These are phyloP conservation scores for Schizochytrium sp. DNA, from an alignment of 108 stramenopile species.

Conservation along the genomic window DNA sequence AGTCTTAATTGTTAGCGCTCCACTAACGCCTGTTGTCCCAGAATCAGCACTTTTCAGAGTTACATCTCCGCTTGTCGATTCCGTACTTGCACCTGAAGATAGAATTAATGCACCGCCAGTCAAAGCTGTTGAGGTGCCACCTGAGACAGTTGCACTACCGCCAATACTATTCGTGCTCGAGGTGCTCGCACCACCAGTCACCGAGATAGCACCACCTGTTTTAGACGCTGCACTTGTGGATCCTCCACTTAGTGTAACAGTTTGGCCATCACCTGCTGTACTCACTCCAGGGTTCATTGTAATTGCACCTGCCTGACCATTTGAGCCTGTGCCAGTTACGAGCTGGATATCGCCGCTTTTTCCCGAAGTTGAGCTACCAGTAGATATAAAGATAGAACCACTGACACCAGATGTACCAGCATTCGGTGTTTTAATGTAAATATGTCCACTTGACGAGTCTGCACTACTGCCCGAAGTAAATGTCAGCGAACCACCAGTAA, in stretches of 20 bases:
- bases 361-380: background rate
- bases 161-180: background rate
- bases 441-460: slow-evolving; percentile 13
- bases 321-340: background rate
- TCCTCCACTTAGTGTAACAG: background rate
- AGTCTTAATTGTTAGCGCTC: background rate
- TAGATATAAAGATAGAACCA: background rate
- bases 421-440: background rate
- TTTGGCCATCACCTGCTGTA: background rate
- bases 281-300: background rate
- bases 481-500: slow-evolving; percentile 67
- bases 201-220: background rate
- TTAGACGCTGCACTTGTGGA: background rate
- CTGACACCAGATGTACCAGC: slow-evolving; percentile 49
- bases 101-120: background rate
- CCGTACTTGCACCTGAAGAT: background rate
- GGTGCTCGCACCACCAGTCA: slow-evolving; percentile 32
- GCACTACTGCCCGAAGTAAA: slow-evolving; percentile 74
- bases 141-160: background rate
- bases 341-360: background rate
- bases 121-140: background rate
- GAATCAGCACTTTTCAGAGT: background rate
- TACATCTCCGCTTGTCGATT: background rate
- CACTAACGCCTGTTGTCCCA: background rate
- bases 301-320: background rate